Evolutionary conservation across 768 basidiomycete genomes (phyloP), one percentile per base, ranked within the genome.

Genomic region (Collybia sordida): DNA sequence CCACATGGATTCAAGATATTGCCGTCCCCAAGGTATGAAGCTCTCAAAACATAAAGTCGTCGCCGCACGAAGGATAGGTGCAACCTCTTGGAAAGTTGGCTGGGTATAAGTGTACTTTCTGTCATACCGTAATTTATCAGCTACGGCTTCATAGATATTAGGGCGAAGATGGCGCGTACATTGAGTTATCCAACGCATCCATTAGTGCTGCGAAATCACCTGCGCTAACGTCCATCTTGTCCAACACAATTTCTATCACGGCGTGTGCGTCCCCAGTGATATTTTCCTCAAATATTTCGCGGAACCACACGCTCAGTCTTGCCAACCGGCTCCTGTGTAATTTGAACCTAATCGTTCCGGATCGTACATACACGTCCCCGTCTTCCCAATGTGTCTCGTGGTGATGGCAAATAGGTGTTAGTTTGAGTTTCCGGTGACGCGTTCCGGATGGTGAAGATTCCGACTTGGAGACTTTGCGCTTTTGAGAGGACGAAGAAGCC

Each of bases 51-150:
- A 31, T 21, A 75, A 68, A 6, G 61, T 51, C 11, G 64, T 64
- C 5, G 74, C 59, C 5, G 64, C 71, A 22, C 71, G 70, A 9
- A 75, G 64, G 34, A 74, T 56, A 0, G 67, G 56, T 3, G 64
- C 63, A 14, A 74, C 49, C 2, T 54, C 48, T 6, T 44, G 36
- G 56, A 73, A 68, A 2, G 67, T 48, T 0, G 69, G 69, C 2
- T 53, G 50, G 3, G 54, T n/a, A 40, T 45, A 44, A 4, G 51
- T 47, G 28, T 59, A 64, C 6, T 44, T 49, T 18, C 60, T 61
- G 25, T 9, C 28, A 27, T 46, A n/a, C n/a, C n/a, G 28, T 15
- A 51, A 52, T 40, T 62, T 59, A 40, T 49, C n/a, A 28, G 23
- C 18, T 36, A 6, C 23, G 37, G 8, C n/a, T 23, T 27, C 41